These are phyloP conservation scores for Ceratobasidium sp. DNA, from an alignment of 1,284 basidiomycete species.

Conservation along the genomic window DNA sequence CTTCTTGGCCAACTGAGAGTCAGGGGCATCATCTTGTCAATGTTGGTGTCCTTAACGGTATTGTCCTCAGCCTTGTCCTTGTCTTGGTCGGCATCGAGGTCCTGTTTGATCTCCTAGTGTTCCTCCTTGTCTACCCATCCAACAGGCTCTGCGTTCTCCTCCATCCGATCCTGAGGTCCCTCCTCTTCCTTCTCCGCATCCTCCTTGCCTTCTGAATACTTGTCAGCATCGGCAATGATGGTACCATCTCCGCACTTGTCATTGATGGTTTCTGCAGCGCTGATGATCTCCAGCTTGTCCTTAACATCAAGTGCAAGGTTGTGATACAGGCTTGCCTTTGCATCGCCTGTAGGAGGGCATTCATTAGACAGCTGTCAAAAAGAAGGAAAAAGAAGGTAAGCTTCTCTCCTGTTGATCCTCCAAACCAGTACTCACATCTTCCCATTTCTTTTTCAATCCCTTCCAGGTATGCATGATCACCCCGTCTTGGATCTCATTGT, in stretches of 20 bases:
- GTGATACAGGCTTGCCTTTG: not conserved
- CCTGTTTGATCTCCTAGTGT: not conserved
- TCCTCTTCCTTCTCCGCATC: not conserved
- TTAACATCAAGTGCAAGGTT: constrained; percentile 1
- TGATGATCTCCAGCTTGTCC: not conserved
- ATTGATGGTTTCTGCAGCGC: not conserved
- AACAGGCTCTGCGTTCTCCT: not conserved
- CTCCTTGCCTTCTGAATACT: too few species aligned
- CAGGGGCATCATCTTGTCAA: not conserved
- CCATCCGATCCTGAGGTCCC: not conserved
- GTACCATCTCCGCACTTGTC: not conserved
- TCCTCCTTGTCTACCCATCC: not conserved
- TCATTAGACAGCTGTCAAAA: not conserved
- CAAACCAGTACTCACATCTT: not conserved
- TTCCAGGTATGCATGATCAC: not conserved
- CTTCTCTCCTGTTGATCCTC: too few species aligned
- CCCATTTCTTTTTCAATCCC: not conserved
- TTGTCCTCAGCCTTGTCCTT: not conserved
- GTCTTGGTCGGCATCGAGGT: not conserved
- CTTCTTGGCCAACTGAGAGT: too few species aligned
- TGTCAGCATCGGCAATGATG: not conserved
- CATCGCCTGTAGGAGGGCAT: not conserved
- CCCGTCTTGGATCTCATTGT: not conserved
- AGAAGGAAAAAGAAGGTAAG: not conserved
- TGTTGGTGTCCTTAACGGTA: not conserved